These are phyloP conservation scores for Didymella pinodella DNA, from an alignment of 2,329 filamentous ascomycete species.

Conservation along the genomic window DNA sequence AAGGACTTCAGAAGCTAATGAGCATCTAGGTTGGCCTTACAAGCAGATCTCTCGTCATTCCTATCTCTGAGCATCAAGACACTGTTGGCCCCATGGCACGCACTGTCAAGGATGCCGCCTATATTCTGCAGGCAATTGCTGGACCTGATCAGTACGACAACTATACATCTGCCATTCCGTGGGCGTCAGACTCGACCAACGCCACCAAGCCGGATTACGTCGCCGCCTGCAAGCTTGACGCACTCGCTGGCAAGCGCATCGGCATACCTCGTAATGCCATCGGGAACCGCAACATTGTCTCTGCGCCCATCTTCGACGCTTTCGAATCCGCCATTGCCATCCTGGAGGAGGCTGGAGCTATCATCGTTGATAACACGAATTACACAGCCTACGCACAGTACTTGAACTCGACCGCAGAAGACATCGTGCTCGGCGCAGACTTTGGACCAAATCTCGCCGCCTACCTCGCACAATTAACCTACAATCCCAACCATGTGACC, in stretches of 20 bases:
- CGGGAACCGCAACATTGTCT: slow-evolving; percentile 40
- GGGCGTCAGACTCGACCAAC: slow-evolving; percentile 47
- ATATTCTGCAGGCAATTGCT: slow-evolving; percentile 66
- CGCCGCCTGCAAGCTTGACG: slow-evolving; percentile 62
- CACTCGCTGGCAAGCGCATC: slow-evolving; percentile 66
- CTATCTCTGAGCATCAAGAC: slow-evolving; percentile 66
- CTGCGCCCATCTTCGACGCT: slow-evolving; percentile 56
- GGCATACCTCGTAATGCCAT: slow-evolving; percentile 70
- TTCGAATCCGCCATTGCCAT: slow-evolving; percentile 65
- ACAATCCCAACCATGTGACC: slow-evolving; percentile 65
- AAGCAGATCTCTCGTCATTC: slow-evolving; percentile 69
- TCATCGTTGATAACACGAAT: slow-evolving; percentile 66
- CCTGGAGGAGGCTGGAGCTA: slow-evolving; percentile 65
- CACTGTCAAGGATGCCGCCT: slow-evolving; percentile 66
- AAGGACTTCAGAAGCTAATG: not conserved
- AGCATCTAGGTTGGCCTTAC: slow-evolving; percentile 62
- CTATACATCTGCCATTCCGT: slow-evolving; percentile 66
- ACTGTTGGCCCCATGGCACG: slow-evolving; percentile 66
- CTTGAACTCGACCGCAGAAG: slow-evolving; percentile 51
- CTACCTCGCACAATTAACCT: slow-evolving; percentile 65
- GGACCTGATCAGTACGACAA: slow-evolving; percentile 63
- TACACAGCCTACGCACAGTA: slow-evolving; percentile 63
- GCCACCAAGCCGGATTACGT: slow-evolving; percentile 66
- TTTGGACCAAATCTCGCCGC: slow-evolving; percentile 64
- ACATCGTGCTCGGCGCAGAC: slow-evolving; percentile 64